Base-by-base conservation (phyloP, 2,329 filamentous ascomycete species). In the Sarocladium brachiariae region DNA sequence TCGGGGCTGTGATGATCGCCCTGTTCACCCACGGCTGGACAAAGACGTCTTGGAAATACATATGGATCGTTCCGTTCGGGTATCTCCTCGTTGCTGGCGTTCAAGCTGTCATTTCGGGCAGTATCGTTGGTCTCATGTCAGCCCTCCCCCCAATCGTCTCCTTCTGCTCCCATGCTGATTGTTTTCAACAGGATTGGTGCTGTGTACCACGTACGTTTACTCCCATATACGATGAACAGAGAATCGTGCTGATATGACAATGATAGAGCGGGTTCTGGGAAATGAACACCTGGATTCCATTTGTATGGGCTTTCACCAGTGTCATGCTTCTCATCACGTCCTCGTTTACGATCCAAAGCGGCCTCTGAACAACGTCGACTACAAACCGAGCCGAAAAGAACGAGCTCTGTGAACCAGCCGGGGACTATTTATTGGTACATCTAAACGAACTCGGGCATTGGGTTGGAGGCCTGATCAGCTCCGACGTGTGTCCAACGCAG, bases 201-300 rank as follows among this genome's bases (percentile, higher is more conserved):
- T 8, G 80, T 92, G 31, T 96, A 95, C 63, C 80, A 83, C 58
- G 80, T 86, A 7, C 18, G 43, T 13, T 23, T 11, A 11, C 16
- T 18, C 27, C 21, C 8, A n/a, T 31, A 11, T n/a, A 19, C 8
- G 9, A 10, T 11, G 9, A 43, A 25, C 4, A 13, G 9, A 21
- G 37, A 13, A 3, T 9, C 11, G 9, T 47, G 16, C 43, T 47
- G 43, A 47, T n/a, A n/a, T 25, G 27, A 19, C 5, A 9, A 14
- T 16, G 25, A n/a, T 25, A 47, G 43, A 47, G 43, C 2, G 91
- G 89, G 38, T 89, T 86, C 67, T 95, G 92, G 64, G 77, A 83
- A 60, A 93, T 96, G 89, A 92, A 89, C 41, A 96, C 91, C 0
- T 96, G 90, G 90, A 87, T 95, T 49, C 91, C 91, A 0, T 86